Evolutionary conservation across 1,284 basidiomycete genomes (phyloP), one percentile per base, ranked within the genome.

Genomic region (Termitomyces sp.): DNA sequence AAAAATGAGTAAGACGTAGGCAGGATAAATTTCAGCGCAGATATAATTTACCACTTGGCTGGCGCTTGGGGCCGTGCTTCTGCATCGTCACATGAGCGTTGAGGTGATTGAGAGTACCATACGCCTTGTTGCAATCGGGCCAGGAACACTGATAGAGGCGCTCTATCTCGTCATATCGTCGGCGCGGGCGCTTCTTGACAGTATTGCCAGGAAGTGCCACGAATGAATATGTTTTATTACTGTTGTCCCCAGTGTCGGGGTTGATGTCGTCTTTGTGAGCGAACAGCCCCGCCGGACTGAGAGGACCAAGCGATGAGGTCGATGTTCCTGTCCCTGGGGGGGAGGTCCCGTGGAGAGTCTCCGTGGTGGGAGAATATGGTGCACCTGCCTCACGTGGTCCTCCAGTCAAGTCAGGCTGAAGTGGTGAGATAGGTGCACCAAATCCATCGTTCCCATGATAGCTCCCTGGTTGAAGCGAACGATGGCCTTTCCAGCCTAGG

Each of bases 21-120:
- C 43, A 52, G 30, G 24, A 28, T 0, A 10, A 21, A 3, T 28
- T 31, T 8, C 28, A 30, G 31, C 21, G 17, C 28, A 13, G 10
- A 17, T 4, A 46, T 53, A 28, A 76, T 84, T 68, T 64, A 93
- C 91, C 90, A 58, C 81, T 82, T 7, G 93, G 92, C 67, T 81
- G 88, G 50, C 92, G 82, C 71, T 93, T 94, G 15, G 75, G 54
- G 40, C 92, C 92, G 66, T 95, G 92, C 71, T 90, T 91, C 70
- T 94, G 93, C 90, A 94, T 94, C 21, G 84, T 88, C 59, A 95
- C 90, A 69, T 95, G 92, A 17, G 92, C 92, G 67, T 95, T 95
- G 59, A 95, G 79, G 69, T 95, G 92, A 69, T 95, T 95, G 42
- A 95, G 78, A 5, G 91, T 94, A 19, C 91, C 91, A 65, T 94